phyloP scores from a whole-genome alignment of 345 rosid species.

The Brassica juncea region DNA sequence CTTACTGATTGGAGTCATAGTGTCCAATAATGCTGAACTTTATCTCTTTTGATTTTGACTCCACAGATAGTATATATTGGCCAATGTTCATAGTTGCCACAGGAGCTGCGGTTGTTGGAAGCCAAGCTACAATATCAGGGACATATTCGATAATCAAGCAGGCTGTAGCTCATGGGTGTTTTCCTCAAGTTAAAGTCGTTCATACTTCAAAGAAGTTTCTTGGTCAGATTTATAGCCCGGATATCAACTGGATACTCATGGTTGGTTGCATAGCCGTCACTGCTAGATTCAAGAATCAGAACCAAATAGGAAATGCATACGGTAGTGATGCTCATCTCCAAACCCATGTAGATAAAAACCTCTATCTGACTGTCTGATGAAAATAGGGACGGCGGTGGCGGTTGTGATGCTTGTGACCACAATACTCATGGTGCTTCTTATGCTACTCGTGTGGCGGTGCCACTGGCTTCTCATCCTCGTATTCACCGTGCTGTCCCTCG shows the following conservation, averaged over 20 bases:
- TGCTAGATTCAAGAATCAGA: not conserved
- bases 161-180: not conserved
- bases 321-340: not conserved
- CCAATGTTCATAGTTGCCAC: not conserved
- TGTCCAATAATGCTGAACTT: not conserved
- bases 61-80: not conserved
- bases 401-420: not conserved
- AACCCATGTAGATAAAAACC: not conserved
- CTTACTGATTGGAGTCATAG: not conserved
- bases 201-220: not conserved
- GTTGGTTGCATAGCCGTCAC: not conserved
- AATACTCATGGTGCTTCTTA: not conserved
- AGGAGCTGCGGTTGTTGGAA: not conserved
- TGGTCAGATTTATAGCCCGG: not conserved
- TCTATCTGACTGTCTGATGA: not conserved
- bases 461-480: not conserved
- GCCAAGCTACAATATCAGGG: not conserved
- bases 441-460: not conserved
- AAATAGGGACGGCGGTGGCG: not conserved
- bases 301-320: not conserved
- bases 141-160: not conserved
- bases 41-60: constrained; percentile 20
- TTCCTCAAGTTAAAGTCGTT: not conserved
- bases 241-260: not conserved
- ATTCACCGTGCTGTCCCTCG: not conserved